Evolutionary conservation across 352 stramenopile genomes (phyloP).

Genomic region (Plasmopara muralis): DNA sequence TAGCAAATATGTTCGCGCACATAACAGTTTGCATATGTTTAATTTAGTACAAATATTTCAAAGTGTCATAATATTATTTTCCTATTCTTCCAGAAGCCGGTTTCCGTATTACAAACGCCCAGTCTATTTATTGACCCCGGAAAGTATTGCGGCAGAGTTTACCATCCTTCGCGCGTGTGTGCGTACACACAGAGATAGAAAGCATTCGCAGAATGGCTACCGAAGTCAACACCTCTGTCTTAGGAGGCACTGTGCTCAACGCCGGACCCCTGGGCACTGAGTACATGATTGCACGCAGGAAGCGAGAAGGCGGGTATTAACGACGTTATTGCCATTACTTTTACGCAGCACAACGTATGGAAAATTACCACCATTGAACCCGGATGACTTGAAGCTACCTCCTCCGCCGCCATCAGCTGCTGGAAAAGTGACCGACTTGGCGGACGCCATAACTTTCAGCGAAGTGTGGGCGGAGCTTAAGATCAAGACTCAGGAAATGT

Average conservation of each 20-base stretch:
- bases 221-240: slow-evolving; percentile 36
- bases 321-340: not conserved
- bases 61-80: not conserved
- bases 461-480: slow-evolving; percentile 85
- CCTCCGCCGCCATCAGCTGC: slow-evolving; percentile 67
- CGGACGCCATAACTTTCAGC: slow-evolving; percentile 67
- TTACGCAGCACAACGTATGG: slow-evolving; percentile 51
- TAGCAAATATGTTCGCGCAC: slow-evolving; percentile 13
- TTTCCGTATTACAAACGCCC: slow-evolving; percentile 1
- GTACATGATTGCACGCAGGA: slow-evolving; percentile 21
- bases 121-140: too few species aligned
- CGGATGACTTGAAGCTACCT: slow-evolving; percentile 79
- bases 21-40: not conserved
- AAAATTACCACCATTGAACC: slow-evolving; percentile 78
- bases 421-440: slow-evolving; percentile 54
- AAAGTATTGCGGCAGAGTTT: slow-evolving; percentile 13
- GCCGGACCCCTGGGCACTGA: slow-evolving; percentile 57
- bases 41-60: slow-evolving; percentile 1
- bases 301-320: slow-evolving; percentile 14
- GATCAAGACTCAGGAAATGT: slow-evolving; percentile 74
- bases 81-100: slow-evolving; percentile 9
- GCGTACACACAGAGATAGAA: slow-evolving; percentile 21
- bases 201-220: slow-evolving; percentile 28
- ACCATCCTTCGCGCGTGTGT: slow-evolving; percentile 19
- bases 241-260: slow-evolving; percentile 54